Percentiles rank a stretch among this genome's conserved stretches.
phyloP scores from a whole-genome alignment of 495 filamentous ascomycete genomes.

The Penicillium cinerascens region DNA sequence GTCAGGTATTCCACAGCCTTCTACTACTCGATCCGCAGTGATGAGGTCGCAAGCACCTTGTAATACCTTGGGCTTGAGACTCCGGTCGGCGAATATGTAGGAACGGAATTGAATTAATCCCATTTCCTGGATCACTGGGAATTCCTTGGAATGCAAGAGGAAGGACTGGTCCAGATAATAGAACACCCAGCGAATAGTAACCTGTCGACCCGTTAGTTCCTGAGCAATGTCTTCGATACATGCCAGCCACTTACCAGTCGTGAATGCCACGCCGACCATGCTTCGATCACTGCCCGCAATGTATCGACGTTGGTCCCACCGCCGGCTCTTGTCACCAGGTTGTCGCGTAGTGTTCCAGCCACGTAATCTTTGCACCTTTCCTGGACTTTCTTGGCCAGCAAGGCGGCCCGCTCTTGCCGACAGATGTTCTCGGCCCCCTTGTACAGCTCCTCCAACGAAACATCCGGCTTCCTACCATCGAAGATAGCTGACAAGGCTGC shows the following conservation, averaged over 20 bases:
- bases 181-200: constrained; percentile 77
- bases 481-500: constrained; percentile 72
- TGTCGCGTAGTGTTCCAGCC: constrained; percentile 49
- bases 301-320: constrained; percentile 56
- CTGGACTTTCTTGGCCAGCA: constrained; percentile 59
- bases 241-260: constrained; percentile 57
- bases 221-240: background rate
- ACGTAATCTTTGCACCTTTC: constrained; percentile 63
- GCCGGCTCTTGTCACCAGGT: constrained; percentile 47
- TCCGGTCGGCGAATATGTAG: constrained; percentile 52
- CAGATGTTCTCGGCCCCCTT: constrained; percentile 87
- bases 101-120: constrained; percentile 55
- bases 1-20: constrained; percentile 38
- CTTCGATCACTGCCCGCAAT: constrained; percentile 58
- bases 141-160: constrained; percentile 62
- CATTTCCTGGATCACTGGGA: constrained; percentile 56
- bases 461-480: constrained; percentile 51
- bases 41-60: constrained; percentile 74
- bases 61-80: constrained; percentile 53
- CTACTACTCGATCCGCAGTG: constrained; percentile 61
- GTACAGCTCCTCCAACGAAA: constrained; percentile 83
- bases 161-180: constrained; percentile 90
- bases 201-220: constrained; percentile 41
- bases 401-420: constrained; percentile 64
- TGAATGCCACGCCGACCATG: constrained; percentile 76